Percentiles rank a stretch among this genome's conserved stretches.
Conservation (phyloP, 1,139 yeast genomes). For the Blastobotrys petasosporus region DNA sequence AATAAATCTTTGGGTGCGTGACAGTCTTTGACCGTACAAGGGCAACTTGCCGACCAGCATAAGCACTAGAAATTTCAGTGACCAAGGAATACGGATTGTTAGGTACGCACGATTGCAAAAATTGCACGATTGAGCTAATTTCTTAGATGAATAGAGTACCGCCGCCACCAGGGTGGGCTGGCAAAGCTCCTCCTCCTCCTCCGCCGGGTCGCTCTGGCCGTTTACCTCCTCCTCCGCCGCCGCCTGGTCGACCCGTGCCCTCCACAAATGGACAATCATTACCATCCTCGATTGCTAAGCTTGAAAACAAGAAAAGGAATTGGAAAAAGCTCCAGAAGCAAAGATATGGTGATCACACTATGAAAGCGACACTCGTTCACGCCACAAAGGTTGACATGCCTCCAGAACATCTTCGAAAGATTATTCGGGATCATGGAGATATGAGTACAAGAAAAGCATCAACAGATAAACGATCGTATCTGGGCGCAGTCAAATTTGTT, state of each 20-base stretch:
- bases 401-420: conserved; percentile 85
- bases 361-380: conserved; percentile 43
- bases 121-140: no score
- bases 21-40: no score
- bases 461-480: conserved; percentile 80
- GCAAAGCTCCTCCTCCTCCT: conserved; percentile 25
- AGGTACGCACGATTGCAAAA: no score
- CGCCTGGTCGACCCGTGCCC: conserved; percentile 18
- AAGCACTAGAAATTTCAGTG: no score
- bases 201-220: conserved; percentile 19
- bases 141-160: conserved; percentile 9
- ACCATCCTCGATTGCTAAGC: conserved; percentile 19
- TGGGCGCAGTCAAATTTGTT: conserved; percentile 89
- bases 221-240: conserved; percentile 18
- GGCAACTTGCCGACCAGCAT: no score
- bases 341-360: conserved; percentile 40
- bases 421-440: conserved; percentile 80
- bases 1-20: no score
- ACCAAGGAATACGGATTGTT: no score
- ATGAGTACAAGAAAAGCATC: conserved; percentile 73
- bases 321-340: conserved; percentile 66
- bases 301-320: conserved; percentile 43
- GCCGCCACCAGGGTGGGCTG: conserved; percentile 26
- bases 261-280: conserved; percentile 13
- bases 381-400: conserved; percentile 82